Evolutionary conservation across 495 filamentous ascomycete species (phyloP).

Genomic region (Podospora comata): DNA sequence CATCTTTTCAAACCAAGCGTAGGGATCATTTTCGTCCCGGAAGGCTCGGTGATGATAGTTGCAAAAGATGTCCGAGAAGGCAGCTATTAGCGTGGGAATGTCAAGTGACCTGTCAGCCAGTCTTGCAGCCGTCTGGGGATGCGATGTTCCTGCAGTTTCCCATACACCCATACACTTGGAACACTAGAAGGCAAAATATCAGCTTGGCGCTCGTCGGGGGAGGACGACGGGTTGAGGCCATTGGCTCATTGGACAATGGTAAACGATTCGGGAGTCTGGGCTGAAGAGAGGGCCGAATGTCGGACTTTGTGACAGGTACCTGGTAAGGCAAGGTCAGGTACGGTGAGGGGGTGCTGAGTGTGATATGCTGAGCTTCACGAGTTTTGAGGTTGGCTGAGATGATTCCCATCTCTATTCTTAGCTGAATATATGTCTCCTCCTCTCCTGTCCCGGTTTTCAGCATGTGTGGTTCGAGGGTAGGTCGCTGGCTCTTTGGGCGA

Average conservation of each 20-base stretch:
- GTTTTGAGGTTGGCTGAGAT: not conserved
- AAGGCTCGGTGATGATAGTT: not conserved
- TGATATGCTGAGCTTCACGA: too few species aligned
- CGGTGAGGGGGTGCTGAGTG: too few species aligned
- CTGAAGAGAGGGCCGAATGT: not conserved
- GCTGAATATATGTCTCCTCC: not conserved
- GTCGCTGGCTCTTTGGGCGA: not conserved
- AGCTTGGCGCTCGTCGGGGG: not conserved
- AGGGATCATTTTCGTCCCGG: not conserved
- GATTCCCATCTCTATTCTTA: not conserved
- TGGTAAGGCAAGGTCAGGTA: too few species aligned
- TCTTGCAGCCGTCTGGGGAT: not conserved
- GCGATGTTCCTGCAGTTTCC: not conserved
- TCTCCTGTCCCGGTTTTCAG: not conserved
- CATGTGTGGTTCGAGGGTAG: conserved; percentile 1
- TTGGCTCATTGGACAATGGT: not conserved
- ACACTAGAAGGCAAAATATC: not conserved
- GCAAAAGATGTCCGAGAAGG: not conserved
- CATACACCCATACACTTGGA: not conserved
- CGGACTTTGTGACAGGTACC: too few species aligned
- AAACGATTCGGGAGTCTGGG: not conserved
- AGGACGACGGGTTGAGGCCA: not conserved
- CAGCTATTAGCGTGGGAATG: not conserved
- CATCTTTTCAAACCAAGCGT: not conserved
- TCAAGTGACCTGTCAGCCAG: not conserved